A percentile compares a stretch with the other conserved stretches of the same genome.
These are phyloP conservation scores for Vaccinium macrocarpon DNA, from an alignment of 148 eudicot species.

Conservation along the genomic window DNA sequence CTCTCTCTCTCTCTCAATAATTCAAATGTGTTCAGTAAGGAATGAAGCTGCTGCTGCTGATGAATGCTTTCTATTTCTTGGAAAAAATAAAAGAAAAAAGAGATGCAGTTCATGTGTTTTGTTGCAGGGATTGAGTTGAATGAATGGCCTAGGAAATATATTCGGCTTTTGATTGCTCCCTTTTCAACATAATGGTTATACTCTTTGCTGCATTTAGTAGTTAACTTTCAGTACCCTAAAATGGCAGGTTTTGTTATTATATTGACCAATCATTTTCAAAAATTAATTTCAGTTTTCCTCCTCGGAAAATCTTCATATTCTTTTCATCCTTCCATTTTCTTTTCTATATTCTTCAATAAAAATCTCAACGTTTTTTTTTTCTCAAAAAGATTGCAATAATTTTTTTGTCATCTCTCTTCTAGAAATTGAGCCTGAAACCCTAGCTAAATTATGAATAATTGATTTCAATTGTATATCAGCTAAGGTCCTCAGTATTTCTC, in stretches of 20 bases:
- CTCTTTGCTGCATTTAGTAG: slow-evolving; percentile 14
- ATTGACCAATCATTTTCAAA: slow-evolving; percentile 5
- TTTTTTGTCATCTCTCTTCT: neutral
- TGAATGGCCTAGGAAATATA: neutral
- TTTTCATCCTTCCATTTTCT: neutral
- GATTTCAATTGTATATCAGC: neutral
- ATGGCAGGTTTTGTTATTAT: slow-evolving; percentile 13
- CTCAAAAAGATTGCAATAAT: neutral
- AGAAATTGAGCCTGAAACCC: neutral
- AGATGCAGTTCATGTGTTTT: slow-evolving; percentile 9
- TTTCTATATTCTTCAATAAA: neutral
- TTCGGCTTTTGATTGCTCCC: slow-evolving; percentile 12
- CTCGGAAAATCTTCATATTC: neutral
- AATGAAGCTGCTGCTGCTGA: neutral
- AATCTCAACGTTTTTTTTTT: neutral
- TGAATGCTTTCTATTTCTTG: slow-evolving; percentile 10
- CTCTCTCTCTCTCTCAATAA: slow-evolving; percentile 27
- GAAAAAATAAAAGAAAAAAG: neutral
- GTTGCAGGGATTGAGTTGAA: neutral
- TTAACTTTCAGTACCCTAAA: neutral
- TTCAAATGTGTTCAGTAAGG: slow-evolving; percentile 1
- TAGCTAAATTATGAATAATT: neutral
- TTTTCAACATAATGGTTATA: slow-evolving; percentile 12
- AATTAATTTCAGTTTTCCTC: neutral
- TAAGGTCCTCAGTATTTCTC: neutral